A percentile compares a stretch with the other conserved stretches of the same genome.
phyloP scores from a whole-genome alignment of 768 basidiomycete genomes.

The Tulasnella sp. region DNA sequence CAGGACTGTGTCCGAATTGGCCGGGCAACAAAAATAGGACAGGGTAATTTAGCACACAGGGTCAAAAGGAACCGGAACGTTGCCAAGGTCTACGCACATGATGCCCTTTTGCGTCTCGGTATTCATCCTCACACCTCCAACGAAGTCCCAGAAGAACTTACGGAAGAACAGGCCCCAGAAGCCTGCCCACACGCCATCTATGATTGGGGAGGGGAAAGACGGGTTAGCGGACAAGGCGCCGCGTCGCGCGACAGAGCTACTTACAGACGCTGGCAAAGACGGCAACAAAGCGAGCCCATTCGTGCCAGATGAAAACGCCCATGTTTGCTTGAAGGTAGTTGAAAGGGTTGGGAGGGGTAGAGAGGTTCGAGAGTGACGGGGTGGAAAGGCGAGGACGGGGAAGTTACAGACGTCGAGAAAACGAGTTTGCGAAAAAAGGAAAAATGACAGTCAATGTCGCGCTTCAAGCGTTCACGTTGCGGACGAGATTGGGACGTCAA shows the following conservation, averaged over 20 bases:
- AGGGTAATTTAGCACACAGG: background rate
- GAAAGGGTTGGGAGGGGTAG: slow-evolving; percentile 25
- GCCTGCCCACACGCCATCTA: slow-evolving; percentile 76
- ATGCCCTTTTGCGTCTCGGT: slow-evolving; percentile 30
- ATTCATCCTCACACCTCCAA: slow-evolving; percentile 51
- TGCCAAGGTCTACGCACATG: slow-evolving; percentile 33
- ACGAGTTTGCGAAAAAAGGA: background rate
- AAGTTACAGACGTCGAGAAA: slow-evolving; percentile 14
- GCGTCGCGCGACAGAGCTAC: slow-evolving; percentile 38
- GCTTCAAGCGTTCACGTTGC: slow-evolving; percentile 16
- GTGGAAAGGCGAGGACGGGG: slow-evolving; percentile 26
- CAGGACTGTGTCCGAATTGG: slow-evolving; percentile 47
- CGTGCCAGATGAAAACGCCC: slow-evolving; percentile 81
- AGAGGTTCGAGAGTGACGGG: slow-evolving; percentile 28
- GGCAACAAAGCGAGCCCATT: slow-evolving; percentile 64
- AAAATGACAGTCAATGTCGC: slow-evolving; percentile 22
- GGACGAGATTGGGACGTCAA: slow-evolving; percentile 7
- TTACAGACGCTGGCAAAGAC: slow-evolving; percentile 69
- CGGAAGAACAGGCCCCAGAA: slow-evolving; percentile 80
- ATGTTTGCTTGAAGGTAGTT: slow-evolving; percentile 43
- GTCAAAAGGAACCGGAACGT: background rate
- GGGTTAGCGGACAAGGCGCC: background rate
- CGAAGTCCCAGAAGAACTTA: slow-evolving; percentile 96
- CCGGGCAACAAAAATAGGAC: background rate
- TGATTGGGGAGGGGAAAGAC: background rate